A percentile compares a stretch with the other conserved stretches of the same genome.
phyloP scores from a whole-genome alignment of 257 asterid species.

The Nicotiana paniculata region DNA sequence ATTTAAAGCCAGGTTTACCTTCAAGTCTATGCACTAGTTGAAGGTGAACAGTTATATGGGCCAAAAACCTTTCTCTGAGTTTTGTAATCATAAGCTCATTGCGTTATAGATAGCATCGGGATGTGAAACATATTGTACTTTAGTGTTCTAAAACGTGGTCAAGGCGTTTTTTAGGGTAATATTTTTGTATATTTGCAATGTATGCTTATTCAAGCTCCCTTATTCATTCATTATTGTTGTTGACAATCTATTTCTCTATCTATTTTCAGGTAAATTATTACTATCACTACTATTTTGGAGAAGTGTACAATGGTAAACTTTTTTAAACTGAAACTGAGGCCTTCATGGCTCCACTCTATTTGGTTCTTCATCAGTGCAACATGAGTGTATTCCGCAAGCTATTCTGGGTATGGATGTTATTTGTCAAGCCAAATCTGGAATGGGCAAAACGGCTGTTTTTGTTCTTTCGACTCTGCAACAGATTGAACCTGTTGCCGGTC shows the following conservation, averaged over 20 bases:
- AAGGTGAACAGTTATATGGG: neutral
- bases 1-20: neutral
- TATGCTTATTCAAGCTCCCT: too few relatives aligned
- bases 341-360: constrained; percentile 65
- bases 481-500: constrained; percentile 83
- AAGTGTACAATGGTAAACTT: constrained; percentile 58
- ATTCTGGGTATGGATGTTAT: constrained; percentile 93
- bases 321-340: constrained; percentile 78
- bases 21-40: neutral
- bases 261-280: constrained; percentile 67
- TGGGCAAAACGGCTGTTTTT: constrained; percentile 96
- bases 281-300: constrained; percentile 64
- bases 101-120: neutral
- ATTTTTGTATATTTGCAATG: neutral
- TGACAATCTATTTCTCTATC: neutral
- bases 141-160: neutral
- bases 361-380: constrained; percentile 95
- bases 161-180: neutral
- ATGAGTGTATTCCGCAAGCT: constrained; percentile 96
- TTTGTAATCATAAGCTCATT: neutral
- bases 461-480: constrained; percentile 88
- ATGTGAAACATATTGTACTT: neutral
- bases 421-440: constrained; percentile 96
- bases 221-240: neutral
- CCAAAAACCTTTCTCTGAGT: neutral